A percentile compares a stretch with the other conserved stretches of the same genome.
Conservation (phyloP, 805 yeast species). For the Saturnispora quitensis region DNA sequence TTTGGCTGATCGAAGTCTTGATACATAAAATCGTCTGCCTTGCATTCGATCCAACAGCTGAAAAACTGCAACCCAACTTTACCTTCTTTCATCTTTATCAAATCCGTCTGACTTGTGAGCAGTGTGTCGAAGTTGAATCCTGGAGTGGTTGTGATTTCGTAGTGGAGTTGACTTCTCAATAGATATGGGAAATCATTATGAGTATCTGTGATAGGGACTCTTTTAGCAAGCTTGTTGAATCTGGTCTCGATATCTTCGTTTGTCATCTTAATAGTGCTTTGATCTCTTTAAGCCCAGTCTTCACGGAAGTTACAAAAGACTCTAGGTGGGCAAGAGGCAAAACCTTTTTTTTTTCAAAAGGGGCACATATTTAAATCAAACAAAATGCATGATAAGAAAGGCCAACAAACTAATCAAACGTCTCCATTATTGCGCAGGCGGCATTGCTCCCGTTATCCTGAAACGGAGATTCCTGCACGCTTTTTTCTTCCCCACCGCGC, state of each 20-base stretch:
- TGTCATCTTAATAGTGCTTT: constrained; percentile 6
- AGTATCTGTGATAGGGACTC: constrained; percentile 37
- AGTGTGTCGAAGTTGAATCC: constrained; percentile 29
- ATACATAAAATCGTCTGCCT: constrained; percentile 30
- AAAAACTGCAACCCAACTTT: constrained; percentile 43
- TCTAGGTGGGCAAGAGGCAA: neutral
- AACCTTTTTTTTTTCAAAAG: neutral
- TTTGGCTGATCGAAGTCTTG: constrained; percentile 37
- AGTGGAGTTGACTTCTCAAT: constrained; percentile 35
- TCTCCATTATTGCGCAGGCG: neutral
- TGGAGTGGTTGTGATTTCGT: constrained; percentile 21
- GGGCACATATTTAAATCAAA: neutral
- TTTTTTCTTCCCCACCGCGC: neutral
- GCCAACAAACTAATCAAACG: neutral
- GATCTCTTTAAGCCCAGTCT: neutral
- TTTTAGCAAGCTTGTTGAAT: constrained; percentile 14
- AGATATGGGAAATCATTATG: constrained; percentile 47
- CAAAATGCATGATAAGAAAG: neutral
- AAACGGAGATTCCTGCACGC: neutral
- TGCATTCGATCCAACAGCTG: constrained; percentile 40
- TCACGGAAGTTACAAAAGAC: neutral
- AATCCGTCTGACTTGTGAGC: constrained; percentile 37
- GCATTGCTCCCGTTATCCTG: neutral
- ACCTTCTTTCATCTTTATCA: constrained; percentile 34
- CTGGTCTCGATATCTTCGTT: constrained; percentile 11